A percentile compares a stretch with the other conserved stretches of the same genome.
Evolutionary conservation across 306 rosid genomes (phyloP).

Genomic region (Mimosa pudica): DNA sequence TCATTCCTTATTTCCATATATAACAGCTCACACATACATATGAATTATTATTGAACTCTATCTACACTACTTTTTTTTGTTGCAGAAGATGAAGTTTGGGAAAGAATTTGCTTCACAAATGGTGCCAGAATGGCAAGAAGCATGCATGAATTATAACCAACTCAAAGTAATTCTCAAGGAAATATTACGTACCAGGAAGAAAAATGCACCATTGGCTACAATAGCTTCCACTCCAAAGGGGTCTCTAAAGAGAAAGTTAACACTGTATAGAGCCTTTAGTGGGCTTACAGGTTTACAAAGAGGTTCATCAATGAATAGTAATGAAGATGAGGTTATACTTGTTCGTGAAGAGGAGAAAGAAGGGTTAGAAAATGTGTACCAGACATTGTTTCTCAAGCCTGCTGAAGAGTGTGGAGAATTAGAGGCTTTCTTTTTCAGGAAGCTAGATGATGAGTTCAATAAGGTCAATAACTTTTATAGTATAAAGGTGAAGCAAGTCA

Average conservation of each 20-base stretch:
- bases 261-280: slow-evolving; percentile 72
- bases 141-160: slow-evolving; percentile 66
- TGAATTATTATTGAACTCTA: not conserved
- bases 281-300: slow-evolving; percentile 52
- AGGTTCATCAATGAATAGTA: slow-evolving; percentile 36
- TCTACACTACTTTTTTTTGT: not conserved
- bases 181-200: slow-evolving; percentile 29
- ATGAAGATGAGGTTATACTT: slow-evolving; percentile 65
- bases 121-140: slow-evolving; percentile 84
- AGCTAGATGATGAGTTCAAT: slow-evolving; percentile 74
- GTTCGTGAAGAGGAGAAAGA: slow-evolving; percentile 40
- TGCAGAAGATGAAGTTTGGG: slow-evolving; percentile 68
- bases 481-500: slow-evolving; percentile 52
- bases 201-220: slow-evolving; percentile 27
- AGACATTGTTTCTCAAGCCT: slow-evolving; percentile 53
- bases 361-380: slow-evolving; percentile 42
- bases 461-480: slow-evolving; percentile 63
- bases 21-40: slow-evolving; percentile 6
- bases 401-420: slow-evolving; percentile 52
- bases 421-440: slow-evolving; percentile 60
- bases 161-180: slow-evolving; percentile 55
- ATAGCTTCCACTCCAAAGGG: slow-evolving; percentile 52
- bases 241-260: slow-evolving; percentile 50
- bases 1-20: not conserved
- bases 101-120: slow-evolving; percentile 69